Base-by-base conservation (phyloP, 2,329 filamentous ascomycete genomes). In the Phoma sp. region DNA sequence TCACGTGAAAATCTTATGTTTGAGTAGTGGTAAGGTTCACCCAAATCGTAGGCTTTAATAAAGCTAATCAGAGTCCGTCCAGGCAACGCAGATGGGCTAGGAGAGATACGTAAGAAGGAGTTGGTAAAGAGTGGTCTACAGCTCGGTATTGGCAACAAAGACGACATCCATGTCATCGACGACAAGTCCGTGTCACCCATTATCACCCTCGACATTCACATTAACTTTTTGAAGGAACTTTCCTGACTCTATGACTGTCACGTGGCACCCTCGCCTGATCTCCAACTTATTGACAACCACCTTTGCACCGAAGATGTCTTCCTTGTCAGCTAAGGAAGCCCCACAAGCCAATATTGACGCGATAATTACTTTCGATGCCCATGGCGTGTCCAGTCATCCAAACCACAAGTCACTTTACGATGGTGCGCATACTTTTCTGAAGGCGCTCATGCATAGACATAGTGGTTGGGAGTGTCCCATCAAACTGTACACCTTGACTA, bases 391-490 rank as follows among this genome's bases (percentile, higher is more conserved):
- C 54, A 85, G 85, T 38, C 95, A 99, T 76, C 91, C 92, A 22
- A 99, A 99, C 79, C 95, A 99, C 78, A 89, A 90, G 59, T 92
- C 92, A 5, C 84, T 98, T 7, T 92, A 92, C 78, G 83, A 90
- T 73, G 95, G 93, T 52, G 90, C 91, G 6, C 83, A 85, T 40
- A 76, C 83, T 43, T 98, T 96, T 73, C 74, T 96, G 48, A 78
- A 82, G 46, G 75, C 80, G 7, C 81, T 96, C 45, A 85, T 88
- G 74, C 82, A 83, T 44, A 83, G 83, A 50, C 82, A 85, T 62
- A 74, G 83, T 4, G 89, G 86, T 1, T 89, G 85, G 81, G 78
- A 85, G 1, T 86, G 83, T 64, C 91, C 92, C 3, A 86, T 97
- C 25, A 88, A 90, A 60, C 78, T 99, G 30, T 99, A 98, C 77